Conservation (phyloP, 257 asterid species). For the Ophiorrhiza pumila region DNA sequence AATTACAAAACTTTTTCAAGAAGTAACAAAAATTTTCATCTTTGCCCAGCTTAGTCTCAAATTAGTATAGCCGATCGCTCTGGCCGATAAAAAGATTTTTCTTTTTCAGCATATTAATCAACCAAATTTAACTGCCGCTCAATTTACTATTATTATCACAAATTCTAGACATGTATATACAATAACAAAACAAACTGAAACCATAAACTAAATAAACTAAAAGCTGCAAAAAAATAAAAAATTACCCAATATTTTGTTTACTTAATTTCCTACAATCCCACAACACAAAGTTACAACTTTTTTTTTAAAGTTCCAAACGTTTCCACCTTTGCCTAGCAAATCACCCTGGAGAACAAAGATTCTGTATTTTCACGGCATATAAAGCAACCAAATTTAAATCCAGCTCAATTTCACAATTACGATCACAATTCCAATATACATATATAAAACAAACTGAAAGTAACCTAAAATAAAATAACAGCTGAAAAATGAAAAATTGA, state of each 20-base stretch:
- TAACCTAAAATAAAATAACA: no score
- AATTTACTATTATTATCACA: no score
- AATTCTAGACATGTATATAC: no score
- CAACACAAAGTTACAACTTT: no score
- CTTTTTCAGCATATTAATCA: neutral
- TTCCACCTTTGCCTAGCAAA: neutral
- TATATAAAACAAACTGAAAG: neutral
- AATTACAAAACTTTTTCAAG: neutral
- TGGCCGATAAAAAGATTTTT: neutral
- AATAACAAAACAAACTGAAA: no score
- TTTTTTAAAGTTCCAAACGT: no score
- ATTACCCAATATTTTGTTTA: no score
- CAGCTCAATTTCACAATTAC: constrained; percentile 4
- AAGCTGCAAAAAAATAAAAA: no score
- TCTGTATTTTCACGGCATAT: neutral
- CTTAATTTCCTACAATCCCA: no score
- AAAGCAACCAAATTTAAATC: neutral
- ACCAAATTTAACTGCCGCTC: no score
- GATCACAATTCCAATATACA: neutral
- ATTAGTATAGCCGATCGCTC: neutral
- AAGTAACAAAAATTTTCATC: neutral
- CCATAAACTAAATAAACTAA: no score
- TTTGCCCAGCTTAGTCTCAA: neutral
- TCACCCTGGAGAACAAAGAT: neutral
- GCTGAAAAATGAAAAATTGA: neutral